Evolutionary conservation across 2,329 filamentous ascomycete genomes (phyloP).

Genomic region (Trichoderma guizhouense): DNA sequence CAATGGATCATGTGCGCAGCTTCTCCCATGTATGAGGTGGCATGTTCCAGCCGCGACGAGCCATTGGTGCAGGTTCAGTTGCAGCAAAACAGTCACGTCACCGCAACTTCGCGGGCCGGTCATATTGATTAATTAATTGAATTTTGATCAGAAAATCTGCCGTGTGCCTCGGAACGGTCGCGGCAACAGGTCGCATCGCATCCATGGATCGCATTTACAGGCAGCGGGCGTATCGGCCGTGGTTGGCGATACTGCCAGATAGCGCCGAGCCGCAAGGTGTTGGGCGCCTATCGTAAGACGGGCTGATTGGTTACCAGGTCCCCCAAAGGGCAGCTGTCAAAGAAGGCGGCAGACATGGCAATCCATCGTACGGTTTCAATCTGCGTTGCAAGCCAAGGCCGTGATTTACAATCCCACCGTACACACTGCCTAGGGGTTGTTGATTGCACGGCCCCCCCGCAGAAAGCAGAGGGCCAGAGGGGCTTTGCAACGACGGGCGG

Average conservation of each 20-base stretch:
- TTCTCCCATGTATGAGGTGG: background rate
- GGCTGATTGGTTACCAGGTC: conserved; percentile 6
- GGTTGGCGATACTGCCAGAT: conserved; percentile 7
- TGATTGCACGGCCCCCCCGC: conserved; percentile 7
- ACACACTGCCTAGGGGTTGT: background rate
- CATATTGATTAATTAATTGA: background rate
- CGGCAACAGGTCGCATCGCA: background rate
- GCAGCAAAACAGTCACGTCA: conserved; percentile 7
- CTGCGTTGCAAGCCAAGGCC: background rate
- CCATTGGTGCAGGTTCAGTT: conserved; percentile 1
- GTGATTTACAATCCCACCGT: background rate
- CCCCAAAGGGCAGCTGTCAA: background rate
- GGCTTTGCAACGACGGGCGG: background rate
- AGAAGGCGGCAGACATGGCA: background rate
- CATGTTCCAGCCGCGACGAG: conserved; percentile 2
- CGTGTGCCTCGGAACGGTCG: background rate
- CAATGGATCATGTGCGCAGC: conserved; percentile 18
- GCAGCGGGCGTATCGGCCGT: background rate
- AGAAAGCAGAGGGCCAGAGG: background rate
- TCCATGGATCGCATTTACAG: background rate
- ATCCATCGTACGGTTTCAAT: background rate
- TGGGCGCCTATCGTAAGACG: conserved; percentile 12
- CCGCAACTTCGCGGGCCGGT: background rate
- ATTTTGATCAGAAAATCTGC: background rate
- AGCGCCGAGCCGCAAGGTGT: conserved; percentile 9